Base-by-base conservation (phyloP, 192 early-diverging fungal genomes). In the Backusella sp. region DNA sequence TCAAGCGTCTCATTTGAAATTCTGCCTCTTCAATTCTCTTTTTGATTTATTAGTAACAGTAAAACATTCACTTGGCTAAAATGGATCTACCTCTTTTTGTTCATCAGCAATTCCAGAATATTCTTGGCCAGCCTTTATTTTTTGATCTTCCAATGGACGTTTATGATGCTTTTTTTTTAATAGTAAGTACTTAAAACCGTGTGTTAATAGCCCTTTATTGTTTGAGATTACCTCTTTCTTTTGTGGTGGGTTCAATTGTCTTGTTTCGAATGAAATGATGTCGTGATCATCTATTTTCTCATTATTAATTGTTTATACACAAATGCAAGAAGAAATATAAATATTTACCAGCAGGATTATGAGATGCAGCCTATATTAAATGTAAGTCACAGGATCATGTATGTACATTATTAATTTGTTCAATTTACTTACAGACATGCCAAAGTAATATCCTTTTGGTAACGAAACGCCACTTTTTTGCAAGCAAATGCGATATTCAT, bases 381-480 rank as follows among this genome's bases (percentile, higher is more conserved):
- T 21, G 7, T 59, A 3, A 19, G 32, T 28, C 15, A 72, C 42
- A 46, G 34, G 23, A 32, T 37, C 42, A 34, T 66, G 32, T 21
- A 36, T 35, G 34, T 73, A 36, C 19, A 53, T 36, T 71, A 34
- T 23, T 68, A 14, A 70, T 34, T 56, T 84, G 59, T 32, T 34
- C 32, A 76, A 46, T 67, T 35, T 36, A 66, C 82, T 73, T 83
- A 86, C 90, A 34, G 87, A 86, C 6, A 93, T 35, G 36, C 93
- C 94, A 87, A 95, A 95, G 77, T 91, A 86, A 73, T 95, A 91
- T 41, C 89, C 90, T 42, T 87, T 79, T 4, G 94, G 94, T 34
- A 95, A 73, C 17, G 86, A 70, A 19, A 94, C 71, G 69, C 83
- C 73, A 30, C 82, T 73, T 19, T 75, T 46, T 70, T 86, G 80